A percentile compares a stretch with the other conserved stretches of the same genome.
These are phyloP conservation scores for Nicotiana paniculata DNA, from an alignment of 257 asterid species.

Conservation along the genomic window DNA sequence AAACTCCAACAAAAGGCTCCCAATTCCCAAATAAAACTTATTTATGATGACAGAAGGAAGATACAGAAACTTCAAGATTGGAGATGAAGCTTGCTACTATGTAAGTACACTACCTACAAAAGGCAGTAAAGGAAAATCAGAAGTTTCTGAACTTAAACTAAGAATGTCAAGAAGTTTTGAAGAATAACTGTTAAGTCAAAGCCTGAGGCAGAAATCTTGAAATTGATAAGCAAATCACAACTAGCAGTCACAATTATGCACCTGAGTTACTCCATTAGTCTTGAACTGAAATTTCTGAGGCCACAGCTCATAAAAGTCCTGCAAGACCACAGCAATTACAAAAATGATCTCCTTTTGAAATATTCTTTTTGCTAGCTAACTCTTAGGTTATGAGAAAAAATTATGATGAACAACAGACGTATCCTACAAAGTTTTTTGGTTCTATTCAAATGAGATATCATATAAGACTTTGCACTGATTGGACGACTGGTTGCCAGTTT, in stretches of 20 bases:
- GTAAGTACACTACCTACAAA: background rate
- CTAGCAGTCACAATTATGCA: slow-evolving; percentile 2
- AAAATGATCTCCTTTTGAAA: background rate
- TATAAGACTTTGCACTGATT: background rate
- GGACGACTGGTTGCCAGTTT: background rate
- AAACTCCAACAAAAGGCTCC: background rate
- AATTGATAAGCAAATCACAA: background rate
- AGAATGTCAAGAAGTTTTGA: background rate
- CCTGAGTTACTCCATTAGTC: slow-evolving; percentile 56
- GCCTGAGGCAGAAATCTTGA: slow-evolving; percentile 4
- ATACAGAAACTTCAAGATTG: background rate
- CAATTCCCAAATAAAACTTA: background rate
- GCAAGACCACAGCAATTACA: slow-evolving; percentile 6
- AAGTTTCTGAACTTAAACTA: background rate
- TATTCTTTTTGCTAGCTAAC: background rate
- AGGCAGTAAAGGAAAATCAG: background rate
- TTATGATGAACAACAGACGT: background rate
- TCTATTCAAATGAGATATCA: background rate
- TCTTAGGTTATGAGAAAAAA: background rate
- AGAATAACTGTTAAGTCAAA: background rate
- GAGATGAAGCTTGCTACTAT: background rate
- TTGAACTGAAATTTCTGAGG: slow-evolving; percentile 42
- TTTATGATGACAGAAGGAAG: background rate
- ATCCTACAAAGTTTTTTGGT: background rate
- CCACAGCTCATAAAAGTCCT: slow-evolving; percentile 47